These are phyloP conservation scores for Penicillium sp. DNA, from an alignment of 2,329 filamentous ascomycete genomes.

Conservation along the genomic window DNA sequence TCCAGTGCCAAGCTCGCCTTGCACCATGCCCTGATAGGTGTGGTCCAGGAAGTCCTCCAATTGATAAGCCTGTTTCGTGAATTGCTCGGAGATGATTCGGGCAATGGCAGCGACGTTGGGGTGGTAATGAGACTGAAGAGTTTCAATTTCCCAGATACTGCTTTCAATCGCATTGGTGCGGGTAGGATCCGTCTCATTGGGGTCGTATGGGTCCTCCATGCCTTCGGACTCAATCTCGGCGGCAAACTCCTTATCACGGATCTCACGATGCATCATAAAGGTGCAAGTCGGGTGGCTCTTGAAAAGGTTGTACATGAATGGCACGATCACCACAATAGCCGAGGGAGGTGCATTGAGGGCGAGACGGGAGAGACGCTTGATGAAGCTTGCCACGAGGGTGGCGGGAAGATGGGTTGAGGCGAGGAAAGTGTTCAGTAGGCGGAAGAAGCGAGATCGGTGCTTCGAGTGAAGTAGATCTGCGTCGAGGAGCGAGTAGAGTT, in stretches of 20 bases:
- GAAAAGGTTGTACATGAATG: conserved; percentile 94
- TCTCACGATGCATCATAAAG: conserved; percentile 89
- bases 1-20: conserved; percentile 68
- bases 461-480: conserved; percentile 87
- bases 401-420: conserved; percentile 90
- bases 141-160: conserved; percentile 92
- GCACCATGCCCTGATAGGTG: conserved; percentile 76
- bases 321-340: conserved; percentile 84
- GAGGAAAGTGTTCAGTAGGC: conserved; percentile 87
- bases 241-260: conserved; percentile 61
- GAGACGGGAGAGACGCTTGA: conserved; percentile 87
- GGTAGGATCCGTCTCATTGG: conserved; percentile 78
- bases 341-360: conserved; percentile 86
- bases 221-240: conserved; percentile 64
- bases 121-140: conserved; percentile 90
- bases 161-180: conserved; percentile 86
- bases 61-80: conserved; percentile 92
- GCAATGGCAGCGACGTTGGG: conserved; percentile 94
- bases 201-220: conserved; percentile 75
- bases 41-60: conserved; percentile 98
- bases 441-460: conserved; percentile 90
- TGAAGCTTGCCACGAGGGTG: conserved; percentile 87
- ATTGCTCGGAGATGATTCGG: conserved; percentile 93
- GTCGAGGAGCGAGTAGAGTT: conserved; percentile 91
- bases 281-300: conserved; percentile 87